phyloP scores from a whole-genome alignment of 441 rosid species.

The Theobroma grandiflorum region DNA sequence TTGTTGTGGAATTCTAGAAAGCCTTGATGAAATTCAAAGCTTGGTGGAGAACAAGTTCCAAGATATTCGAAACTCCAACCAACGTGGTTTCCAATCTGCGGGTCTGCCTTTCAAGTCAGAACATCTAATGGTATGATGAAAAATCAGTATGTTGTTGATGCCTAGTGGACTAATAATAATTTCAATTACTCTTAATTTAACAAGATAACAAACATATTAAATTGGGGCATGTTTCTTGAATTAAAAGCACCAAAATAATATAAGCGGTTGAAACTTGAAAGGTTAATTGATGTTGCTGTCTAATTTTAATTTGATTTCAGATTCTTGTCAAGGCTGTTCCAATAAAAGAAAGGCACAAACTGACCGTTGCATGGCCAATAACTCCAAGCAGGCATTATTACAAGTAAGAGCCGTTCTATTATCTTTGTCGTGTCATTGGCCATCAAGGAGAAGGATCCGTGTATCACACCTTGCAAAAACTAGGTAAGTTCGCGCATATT shows the following conservation, averaged over 20 bases:
- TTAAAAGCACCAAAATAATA: too few species aligned
- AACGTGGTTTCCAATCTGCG: constrained; percentile 54
- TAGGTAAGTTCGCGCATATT: constrained; percentile 53
- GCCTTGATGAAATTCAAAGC: too few species aligned
- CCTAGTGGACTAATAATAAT: neutral
- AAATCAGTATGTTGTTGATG: neutral
- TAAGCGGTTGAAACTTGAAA: too few species aligned
- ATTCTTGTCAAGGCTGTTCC: constrained; percentile 84
- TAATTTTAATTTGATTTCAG: constrained; percentile 47
- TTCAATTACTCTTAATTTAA: neutral
- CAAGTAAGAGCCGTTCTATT: constrained; percentile 80
- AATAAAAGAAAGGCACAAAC: constrained; percentile 81
- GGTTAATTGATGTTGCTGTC: neutral
- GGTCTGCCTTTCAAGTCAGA: constrained; percentile 82
- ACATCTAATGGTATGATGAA: constrained; percentile 72
- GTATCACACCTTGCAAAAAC: constrained; percentile 74
- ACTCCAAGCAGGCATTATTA: constrained; percentile 80
- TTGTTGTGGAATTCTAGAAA: too few species aligned
- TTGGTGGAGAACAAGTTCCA: too few species aligned
- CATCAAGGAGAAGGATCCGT: constrained; percentile 95
- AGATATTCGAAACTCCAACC: constrained; percentile 47
- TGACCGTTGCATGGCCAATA: constrained; percentile 79
- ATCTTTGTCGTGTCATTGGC: constrained; percentile 90
- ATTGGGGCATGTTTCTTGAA: too few species aligned
- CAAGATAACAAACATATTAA: too few species aligned